Evolutionary conservation across 371 early-diverging fungal species (phyloP), one percentile per base, ranked within the genome.

Genomic region (Capillidium heterosporum): DNA sequence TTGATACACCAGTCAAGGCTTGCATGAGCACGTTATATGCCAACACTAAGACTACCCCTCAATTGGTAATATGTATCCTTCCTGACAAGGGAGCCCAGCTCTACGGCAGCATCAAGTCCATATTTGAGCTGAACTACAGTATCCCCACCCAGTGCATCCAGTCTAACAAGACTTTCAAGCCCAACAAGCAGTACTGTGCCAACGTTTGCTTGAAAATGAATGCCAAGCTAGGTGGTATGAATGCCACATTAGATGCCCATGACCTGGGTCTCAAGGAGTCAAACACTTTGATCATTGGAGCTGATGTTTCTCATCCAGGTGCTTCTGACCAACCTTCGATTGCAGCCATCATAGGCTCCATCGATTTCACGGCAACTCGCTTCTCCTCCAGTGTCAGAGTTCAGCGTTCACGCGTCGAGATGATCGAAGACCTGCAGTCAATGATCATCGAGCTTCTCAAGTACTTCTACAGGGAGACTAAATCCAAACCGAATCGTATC

Each of bases 21-120:
- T 7, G 7, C 13, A 13, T 35, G 35, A 13, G 13, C 13, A 35
- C 13, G 13, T 73, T 79, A n/a, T 76, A 77, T 64, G 78, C 85
- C 64, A 71, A 76, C 26, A 84, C 84, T 48, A 82, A 82, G 60
- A 68, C 73, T 23, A 60, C 75, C 48, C 87, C 89, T 29, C 88
- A 90, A 69, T 58, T 90, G 28, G 61, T 89, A 32, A 60, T 89
- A 39, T 88, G 91, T 67, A 76, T 95, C 57, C 65, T 95, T 42
- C 88, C 89, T 49, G 84, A 85, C 72, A 88, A 87, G 44, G 86
- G 85, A 61, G 74, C 79, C 15, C 79, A 77, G 2, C 66, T 93
- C 1, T 99, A 99, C 68, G 87, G 87, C 48, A 89, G 88, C 59
- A 87, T 97, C 63, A 99, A 99, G 76, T 77, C 91, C 26, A 78